Evolutionary conservation across 202 grass and related monocot genomes (phyloP).

Genomic region (Zoysia matrella): DNA sequence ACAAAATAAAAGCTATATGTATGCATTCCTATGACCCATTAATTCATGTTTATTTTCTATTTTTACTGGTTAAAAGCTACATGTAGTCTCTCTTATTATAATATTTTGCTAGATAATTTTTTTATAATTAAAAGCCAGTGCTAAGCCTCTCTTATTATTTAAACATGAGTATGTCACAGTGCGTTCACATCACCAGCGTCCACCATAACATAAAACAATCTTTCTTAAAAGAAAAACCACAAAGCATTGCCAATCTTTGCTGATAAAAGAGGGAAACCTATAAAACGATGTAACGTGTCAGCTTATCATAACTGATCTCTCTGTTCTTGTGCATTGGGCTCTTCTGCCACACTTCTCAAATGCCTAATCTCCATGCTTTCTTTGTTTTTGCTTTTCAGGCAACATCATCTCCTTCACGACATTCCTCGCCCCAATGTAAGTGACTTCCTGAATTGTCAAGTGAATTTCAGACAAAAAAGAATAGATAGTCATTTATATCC

Average conservation of each 20-base stretch:
- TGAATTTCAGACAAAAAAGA: neutral
- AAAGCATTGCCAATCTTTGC: constrained; percentile 9
- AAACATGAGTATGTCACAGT: neutral
- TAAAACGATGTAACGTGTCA: constrained; percentile 4
- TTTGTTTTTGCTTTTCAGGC: constrained; percentile 46
- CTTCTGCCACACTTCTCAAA: constrained; percentile 21
- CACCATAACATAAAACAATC: constrained; percentile 2
- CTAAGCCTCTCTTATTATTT: too few relatives aligned
- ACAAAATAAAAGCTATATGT: neutral
- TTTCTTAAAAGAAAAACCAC: neutral
- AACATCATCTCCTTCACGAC: constrained; percentile 95
- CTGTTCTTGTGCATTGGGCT: neutral
- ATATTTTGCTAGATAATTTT: too few relatives aligned
- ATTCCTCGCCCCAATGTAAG: constrained; percentile 90
- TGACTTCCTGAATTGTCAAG: neutral
- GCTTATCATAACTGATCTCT: constrained; percentile 29
- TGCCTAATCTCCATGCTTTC: constrained; percentile 1
- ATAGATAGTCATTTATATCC: neutral
- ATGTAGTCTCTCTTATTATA: too few relatives aligned
- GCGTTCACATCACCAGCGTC: neutral
- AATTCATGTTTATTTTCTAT: neutral
- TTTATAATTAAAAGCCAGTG: too few relatives aligned
- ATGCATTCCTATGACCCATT: neutral
- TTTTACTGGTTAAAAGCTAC: neutral
- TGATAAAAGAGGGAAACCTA: constrained; percentile 13